Percentiles rank a stretch among this genome's conserved stretches.
Conservation (phyloP, 805 yeast genomes). For the Saccharomyces jurei region DNA sequence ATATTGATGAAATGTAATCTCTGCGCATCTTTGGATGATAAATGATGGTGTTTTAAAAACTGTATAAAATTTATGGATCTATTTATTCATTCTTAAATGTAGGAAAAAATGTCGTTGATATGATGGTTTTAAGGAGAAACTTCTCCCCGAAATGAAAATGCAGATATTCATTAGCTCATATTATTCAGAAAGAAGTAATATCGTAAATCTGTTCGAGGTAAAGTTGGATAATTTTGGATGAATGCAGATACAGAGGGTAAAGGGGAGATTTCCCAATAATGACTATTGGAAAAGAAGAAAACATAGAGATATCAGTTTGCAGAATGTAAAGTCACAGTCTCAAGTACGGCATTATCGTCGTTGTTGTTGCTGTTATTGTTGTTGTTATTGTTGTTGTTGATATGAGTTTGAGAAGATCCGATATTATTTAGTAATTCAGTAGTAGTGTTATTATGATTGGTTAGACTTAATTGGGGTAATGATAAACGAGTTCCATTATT, state of each 20-base stretch:
- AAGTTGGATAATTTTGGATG: neutral
- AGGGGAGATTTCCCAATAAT: neutral
- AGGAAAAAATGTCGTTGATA: neutral
- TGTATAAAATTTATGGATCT: neutral
- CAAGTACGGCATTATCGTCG: neutral
- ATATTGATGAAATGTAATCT: neutral
- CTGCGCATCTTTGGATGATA: neutral
- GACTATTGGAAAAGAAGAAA: neutral
- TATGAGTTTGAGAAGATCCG: neutral
- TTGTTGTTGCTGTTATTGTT: neutral
- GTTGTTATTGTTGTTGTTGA: neutral
- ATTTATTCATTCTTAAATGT: neutral
- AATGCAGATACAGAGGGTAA: neutral
- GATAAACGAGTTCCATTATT: slow-evolving; percentile 26
- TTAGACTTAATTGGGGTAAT: slow-evolving; percentile 26
- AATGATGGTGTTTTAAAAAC: neutral
- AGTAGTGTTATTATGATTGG: slow-evolving; percentile 15
- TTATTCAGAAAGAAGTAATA: neutral
- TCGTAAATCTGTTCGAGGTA: neutral
- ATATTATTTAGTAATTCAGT: neutral
- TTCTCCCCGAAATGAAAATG: neutral
- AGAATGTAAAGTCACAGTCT: neutral
- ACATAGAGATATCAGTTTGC: neutral
- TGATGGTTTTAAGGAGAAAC: neutral
- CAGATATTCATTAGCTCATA: neutral